Conservation (phyloP, 2,329 filamentous ascomycete genomes). For the Aspergillus transmontanensis region DNA sequence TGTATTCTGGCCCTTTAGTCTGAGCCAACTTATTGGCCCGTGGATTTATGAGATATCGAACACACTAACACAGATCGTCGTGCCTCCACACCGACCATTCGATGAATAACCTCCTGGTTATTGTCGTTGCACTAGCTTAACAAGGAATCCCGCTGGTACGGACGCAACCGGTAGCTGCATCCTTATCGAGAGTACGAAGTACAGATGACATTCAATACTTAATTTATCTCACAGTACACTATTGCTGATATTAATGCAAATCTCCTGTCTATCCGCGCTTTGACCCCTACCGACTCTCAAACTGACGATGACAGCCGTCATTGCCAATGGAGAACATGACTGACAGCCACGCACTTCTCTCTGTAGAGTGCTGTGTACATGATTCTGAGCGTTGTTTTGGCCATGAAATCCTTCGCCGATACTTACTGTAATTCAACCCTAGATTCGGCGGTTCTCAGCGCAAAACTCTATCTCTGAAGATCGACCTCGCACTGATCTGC, state of each 20-base stretch:
- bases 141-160: neutral
- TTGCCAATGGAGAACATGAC: neutral
- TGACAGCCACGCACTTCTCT: neutral
- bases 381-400: neutral
- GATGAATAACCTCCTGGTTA: conserved; percentile 16
- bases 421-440: neutral
- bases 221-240: conserved; percentile 16
- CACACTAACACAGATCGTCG: conserved; percentile 11
- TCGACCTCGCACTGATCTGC: conserved; percentile 6
- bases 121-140: neutral
- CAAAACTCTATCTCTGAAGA: neutral
- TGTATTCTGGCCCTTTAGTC: neutral
- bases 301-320: neutral
- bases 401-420: neutral
- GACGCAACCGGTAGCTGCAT: neutral
- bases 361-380: neutral
- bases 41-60: conserved; percentile 14
- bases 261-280: neutral
- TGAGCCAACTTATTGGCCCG: conserved; percentile 4
- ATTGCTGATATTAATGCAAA: conserved; percentile 15
- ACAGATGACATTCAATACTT: conserved; percentile 7
- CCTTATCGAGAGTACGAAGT: neutral
- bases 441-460: neutral
- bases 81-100: conserved; percentile 19
- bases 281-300: neutral